These are phyloP conservation scores for Anthracocystis walkeri DNA, from an alignment of 1,284 basidiomycete species.

Conservation along the genomic window DNA sequence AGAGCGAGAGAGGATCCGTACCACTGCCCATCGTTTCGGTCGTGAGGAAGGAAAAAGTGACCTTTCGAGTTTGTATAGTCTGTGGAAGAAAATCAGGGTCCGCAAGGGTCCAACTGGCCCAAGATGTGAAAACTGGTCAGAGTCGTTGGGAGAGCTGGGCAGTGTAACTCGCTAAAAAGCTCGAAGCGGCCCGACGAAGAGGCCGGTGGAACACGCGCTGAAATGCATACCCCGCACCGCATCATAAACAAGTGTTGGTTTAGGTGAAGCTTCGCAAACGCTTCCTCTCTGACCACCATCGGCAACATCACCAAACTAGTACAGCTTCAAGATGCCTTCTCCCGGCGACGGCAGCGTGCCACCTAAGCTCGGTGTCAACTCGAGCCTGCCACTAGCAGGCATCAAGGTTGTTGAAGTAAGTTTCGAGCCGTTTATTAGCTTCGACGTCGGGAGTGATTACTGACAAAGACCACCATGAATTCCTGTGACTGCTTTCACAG, in stretches of 20 bases:
- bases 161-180: constrained; percentile 34
- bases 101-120: constrained; percentile 8
- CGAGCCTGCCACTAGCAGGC: constrained; percentile 38
- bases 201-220: constrained; percentile 12
- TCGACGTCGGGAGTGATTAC: not conserved
- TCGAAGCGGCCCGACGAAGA: constrained; percentile 14
- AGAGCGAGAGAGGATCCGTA: not conserved
- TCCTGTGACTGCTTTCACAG: constrained; percentile 69
- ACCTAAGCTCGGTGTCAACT: constrained; percentile 23
- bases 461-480: not conserved
- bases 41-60: not conserved
- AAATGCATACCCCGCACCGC: constrained; percentile 10
- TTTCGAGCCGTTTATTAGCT: not conserved
- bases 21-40: not conserved
- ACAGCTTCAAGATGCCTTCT: constrained; percentile 23
- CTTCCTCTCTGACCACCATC: constrained; percentile 2
- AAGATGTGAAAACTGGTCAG: constrained; percentile 10
- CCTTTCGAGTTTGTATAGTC: not conserved
- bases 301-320: not conserved
- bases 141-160: constrained; percentile 10
- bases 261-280: not conserved
- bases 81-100: not conserved
- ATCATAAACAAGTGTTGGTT: not conserved
- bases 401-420: constrained; percentile 47
- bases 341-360: constrained; percentile 3